phyloP scores from a whole-genome alignment of 495 filamentous ascomycete genomes.

The Trichodelitschia bisporula region DNA sequence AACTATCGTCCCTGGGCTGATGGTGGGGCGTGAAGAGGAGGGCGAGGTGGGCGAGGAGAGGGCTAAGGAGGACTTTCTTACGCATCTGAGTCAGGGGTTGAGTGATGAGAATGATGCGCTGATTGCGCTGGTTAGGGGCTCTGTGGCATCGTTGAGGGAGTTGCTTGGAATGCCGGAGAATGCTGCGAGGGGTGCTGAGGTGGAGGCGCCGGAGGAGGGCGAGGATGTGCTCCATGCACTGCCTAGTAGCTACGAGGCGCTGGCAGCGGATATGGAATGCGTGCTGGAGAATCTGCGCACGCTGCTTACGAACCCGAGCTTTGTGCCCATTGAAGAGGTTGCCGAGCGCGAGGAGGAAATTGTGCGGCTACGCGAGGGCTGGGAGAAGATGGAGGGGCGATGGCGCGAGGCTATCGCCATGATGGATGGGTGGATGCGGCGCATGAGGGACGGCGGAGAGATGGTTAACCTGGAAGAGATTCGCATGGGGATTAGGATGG shows the following conservation, averaged over 20 bases:
- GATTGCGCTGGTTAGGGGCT: conserved; percentile 43
- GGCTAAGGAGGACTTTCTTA: conserved; percentile 84
- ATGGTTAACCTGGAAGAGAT: conserved; percentile 67
- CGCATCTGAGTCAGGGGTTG: conserved; percentile 60
- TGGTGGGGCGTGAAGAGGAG: conserved; percentile 17
- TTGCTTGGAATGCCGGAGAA: conserved; percentile 53
- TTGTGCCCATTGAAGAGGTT: conserved; percentile 88
- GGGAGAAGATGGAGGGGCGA: conserved; percentile 72
- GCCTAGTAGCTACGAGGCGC: conserved; percentile 40
- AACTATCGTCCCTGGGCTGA: conserved; percentile 25
- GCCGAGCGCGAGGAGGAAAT: conserved; percentile 82
- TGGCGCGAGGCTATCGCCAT: conserved; percentile 76
- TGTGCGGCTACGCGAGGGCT: conserved; percentile 48
- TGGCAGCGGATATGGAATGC: conserved; percentile 44
- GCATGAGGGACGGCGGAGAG: conserved; percentile 54
- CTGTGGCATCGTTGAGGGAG: conserved; percentile 45
- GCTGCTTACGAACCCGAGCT: conserved; percentile 79
- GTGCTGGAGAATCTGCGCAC: conserved; percentile 58
- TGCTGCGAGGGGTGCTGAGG: conserved; percentile 7
- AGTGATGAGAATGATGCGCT: conserved; percentile 87
- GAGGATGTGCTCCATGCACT: conserved; percentile 18
- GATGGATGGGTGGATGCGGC: conserved; percentile 81
- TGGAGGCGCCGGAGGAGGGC: conserved; percentile 11
- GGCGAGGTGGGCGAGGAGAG: conserved; percentile 49
- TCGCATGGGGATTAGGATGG: conserved; percentile 35